Percentiles rank a stretch among this genome's conserved stretches.
These are phyloP conservation scores for Creolimax fragrantissima DNA, from an alignment of 78 protist species.

Conservation along the genomic window DNA sequence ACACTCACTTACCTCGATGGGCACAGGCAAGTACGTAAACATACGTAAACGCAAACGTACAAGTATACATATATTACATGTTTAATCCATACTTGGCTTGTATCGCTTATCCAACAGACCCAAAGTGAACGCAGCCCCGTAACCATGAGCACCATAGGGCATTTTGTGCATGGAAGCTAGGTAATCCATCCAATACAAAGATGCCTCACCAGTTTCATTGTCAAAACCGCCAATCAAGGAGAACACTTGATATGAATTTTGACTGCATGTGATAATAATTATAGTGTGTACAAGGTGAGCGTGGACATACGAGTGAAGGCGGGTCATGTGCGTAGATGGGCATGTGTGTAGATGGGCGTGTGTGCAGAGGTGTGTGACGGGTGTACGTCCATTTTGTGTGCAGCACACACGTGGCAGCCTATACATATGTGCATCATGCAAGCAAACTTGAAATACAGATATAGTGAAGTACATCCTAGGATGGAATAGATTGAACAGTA, in stretches of 20 bases:
- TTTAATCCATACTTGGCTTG: not conserved
- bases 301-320: not conserved
- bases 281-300: not conserved
- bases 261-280: slow-evolving; percentile 4
- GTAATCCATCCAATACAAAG: slow-evolving; percentile 59
- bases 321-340: not conserved
- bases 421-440: too few species aligned
- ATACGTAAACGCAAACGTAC: not conserved
- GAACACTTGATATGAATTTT: slow-evolving; percentile 49
- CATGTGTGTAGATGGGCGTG: not conserved
- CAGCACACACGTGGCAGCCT: too few species aligned
- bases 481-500: too few species aligned
- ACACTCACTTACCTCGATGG: too few species aligned
- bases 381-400: too few species aligned
- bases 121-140: slow-evolving; percentile 46
- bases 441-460: too few species aligned
- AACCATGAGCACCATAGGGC: slow-evolving; percentile 66
- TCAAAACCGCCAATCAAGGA: slow-evolving; percentile 63
- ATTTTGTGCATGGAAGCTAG: slow-evolving; percentile 50
- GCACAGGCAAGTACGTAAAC: too few species aligned
- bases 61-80: not conserved
- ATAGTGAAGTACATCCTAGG: too few species aligned
- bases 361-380: not conserved
- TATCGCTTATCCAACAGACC: slow-evolving; percentile 52
- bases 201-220: slow-evolving; percentile 25